Conservation (phyloP, 176 grass and related monocot genomes). For the Tillandsia fasciculata region DNA sequence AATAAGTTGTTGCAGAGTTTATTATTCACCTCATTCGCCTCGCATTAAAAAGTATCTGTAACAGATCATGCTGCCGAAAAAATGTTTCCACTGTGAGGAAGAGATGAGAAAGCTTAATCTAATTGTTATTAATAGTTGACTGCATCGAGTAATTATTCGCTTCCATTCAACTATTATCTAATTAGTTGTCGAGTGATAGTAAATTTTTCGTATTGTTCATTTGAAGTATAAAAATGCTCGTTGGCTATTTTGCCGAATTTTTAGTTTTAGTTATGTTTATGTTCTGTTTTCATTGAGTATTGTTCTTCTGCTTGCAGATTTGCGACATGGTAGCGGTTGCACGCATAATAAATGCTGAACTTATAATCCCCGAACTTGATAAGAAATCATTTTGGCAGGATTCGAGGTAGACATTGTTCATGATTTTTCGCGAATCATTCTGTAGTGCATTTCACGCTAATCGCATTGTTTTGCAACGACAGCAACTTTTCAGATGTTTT, state of each 20-base stretch:
- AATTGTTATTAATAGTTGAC: no score
- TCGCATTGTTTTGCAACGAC: constrained; percentile 17
- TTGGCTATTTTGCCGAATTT: not conserved
- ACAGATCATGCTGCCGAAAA: no score
- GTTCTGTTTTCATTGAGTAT: not conserved
- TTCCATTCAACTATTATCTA: no score
- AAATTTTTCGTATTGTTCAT: no score
- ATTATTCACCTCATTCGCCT: no score
- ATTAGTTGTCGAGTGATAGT: no score
- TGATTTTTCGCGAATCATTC: constrained; percentile 12
- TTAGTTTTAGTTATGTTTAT: not conserved
- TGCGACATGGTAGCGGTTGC: constrained; percentile 87
- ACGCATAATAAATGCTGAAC: constrained; percentile 72
- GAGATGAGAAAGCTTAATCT: no score
- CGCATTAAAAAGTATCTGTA: no score
- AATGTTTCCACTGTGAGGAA: no score
- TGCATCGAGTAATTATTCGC: no score
- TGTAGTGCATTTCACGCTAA: constrained; percentile 5
- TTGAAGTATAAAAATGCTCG: no score
- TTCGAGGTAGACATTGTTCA: constrained; percentile 34
- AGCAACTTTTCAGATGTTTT: constrained; percentile 98
- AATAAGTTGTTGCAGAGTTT: no score
- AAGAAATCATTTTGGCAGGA: constrained; percentile 98
- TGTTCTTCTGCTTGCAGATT: constrained; percentile 51
- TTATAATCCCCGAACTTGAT: constrained; percentile 89